A percentile compares a stretch with the other conserved stretches of the same genome.
Conservation (phyloP, 2,329 filamentous ascomycete genomes). For the Capronia coronata region DNA sequence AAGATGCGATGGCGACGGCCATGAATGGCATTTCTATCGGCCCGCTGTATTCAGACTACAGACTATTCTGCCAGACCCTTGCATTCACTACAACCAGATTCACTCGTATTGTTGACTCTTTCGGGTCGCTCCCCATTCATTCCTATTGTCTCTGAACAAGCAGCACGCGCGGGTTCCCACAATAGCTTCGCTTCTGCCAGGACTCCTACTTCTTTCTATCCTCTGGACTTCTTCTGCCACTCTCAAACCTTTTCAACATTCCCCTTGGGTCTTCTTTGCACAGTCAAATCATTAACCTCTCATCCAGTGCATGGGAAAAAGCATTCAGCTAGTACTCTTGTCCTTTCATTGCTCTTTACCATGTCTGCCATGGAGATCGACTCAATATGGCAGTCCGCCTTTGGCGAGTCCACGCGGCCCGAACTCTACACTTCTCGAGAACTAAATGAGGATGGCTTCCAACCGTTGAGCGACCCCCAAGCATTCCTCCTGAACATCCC, state of each 20-base stretch:
- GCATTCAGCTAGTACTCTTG: not conserved
- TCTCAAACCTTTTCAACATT: too few relatives aligned
- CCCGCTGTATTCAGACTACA: not conserved
- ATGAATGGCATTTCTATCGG: not conserved
- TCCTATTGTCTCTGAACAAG: not conserved
- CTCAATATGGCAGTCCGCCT: conserved; percentile 22
- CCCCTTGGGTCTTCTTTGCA: too few relatives aligned
- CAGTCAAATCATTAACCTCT: not conserved
- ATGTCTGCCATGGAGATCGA: conserved; percentile 19
- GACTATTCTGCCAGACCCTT: not conserved
- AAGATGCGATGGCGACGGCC: not conserved
- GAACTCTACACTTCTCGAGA: conserved; percentile 21
- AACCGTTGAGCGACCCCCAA: conserved; percentile 23
- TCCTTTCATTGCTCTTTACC: not conserved
- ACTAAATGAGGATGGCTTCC: conserved; percentile 25
- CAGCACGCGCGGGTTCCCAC: not conserved
- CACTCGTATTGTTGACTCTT: not conserved
- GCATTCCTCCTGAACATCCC: conserved; percentile 21
- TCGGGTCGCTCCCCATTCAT: not conserved
- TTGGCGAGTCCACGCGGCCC: conserved; percentile 23
- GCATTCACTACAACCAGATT: not conserved
- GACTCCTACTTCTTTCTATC: not conserved
- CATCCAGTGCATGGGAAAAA: too few relatives aligned
- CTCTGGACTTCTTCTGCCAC: too few relatives aligned
- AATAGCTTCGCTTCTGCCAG: not conserved